phyloP scores from a whole-genome alignment of 331 rosid species.

The Cucumis variabilis region DNA sequence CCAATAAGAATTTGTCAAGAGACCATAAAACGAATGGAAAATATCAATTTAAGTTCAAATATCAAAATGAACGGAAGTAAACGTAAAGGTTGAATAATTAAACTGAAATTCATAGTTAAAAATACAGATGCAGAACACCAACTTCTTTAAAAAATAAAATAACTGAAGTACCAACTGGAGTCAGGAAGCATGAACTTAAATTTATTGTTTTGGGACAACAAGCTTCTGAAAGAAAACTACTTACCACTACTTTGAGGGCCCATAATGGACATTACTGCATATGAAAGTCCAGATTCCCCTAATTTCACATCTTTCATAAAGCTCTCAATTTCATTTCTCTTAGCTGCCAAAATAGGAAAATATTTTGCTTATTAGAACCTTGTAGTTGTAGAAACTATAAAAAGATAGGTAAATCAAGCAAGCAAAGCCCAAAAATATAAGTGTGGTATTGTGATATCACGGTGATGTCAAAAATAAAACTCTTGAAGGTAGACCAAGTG shows the following conservation, averaged over 20 bases:
- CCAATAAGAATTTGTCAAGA: slow-evolving; percentile 21
- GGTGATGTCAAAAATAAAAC: background rate
- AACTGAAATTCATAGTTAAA: background rate
- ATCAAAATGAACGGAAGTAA: background rate
- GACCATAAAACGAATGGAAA: background rate
- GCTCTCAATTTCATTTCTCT: slow-evolving; percentile 53
- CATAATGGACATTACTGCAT: slow-evolving; percentile 95
- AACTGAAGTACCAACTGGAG: background rate
- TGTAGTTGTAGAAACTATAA: background rate
- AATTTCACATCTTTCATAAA: slow-evolving; percentile 85
- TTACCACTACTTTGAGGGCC: slow-evolving; percentile 99
- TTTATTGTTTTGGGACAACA: background rate
- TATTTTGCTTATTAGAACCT: background rate
- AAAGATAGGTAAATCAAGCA: background rate
- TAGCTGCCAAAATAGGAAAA: slow-evolving; percentile 41
- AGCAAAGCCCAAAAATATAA: background rate
- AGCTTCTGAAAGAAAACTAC: slow-evolving; percentile 40
- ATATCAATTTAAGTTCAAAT: background rate
- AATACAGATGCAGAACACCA: background rate
- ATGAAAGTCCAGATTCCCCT: slow-evolving; percentile 94
- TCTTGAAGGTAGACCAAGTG: background rate
- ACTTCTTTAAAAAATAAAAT: background rate
- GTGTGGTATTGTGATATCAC: background rate
- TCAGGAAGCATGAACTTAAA: slow-evolving; percentile 1
- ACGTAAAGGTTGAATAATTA: background rate